Percentiles rank a stretch among this genome's conserved stretches.
These are phyloP conservation scores for Stellera chamaejasme DNA, from an alignment of 345 rosid species.

Conservation along the genomic window DNA sequence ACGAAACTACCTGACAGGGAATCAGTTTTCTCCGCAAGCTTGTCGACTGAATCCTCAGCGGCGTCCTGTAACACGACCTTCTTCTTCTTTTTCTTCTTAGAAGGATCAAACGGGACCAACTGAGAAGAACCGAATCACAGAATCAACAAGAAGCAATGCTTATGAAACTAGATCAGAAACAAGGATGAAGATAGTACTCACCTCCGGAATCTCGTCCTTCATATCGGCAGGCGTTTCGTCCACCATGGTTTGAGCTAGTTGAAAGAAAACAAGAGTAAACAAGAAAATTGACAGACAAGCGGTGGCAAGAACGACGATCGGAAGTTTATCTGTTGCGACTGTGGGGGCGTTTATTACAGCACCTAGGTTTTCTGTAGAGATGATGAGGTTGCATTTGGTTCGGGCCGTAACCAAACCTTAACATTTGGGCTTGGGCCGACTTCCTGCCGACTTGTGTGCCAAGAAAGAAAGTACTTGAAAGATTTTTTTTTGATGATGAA, in stretches of 20 bases:
- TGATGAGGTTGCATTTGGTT: too few species aligned
- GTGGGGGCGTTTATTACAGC: too few species aligned
- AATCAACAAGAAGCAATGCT: neutral
- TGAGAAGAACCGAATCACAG: constrained; percentile 13
- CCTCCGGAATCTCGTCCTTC: constrained; percentile 54
- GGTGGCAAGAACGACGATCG: too few species aligned
- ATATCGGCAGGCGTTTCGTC: constrained; percentile 31
- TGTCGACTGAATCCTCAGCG: constrained; percentile 53
- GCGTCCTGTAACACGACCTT: constrained; percentile 55
- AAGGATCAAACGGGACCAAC: constrained; percentile 85
- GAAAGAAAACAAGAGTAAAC: too few species aligned
- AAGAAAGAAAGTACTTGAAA: too few species aligned
- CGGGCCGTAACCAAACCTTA: too few species aligned
- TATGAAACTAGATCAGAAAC: neutral
- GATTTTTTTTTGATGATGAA: too few species aligned
- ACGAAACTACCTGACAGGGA: constrained; percentile 39
- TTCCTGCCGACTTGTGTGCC: too few species aligned
- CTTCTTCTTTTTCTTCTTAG: constrained; percentile 98
- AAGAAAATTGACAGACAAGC: too few species aligned
- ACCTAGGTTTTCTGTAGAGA: too few species aligned
- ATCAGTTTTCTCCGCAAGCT: constrained; percentile 65
- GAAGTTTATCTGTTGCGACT: too few species aligned
- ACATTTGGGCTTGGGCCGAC: too few species aligned
- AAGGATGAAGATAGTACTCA: constrained; percentile 7
- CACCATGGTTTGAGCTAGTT: constrained; percentile 22